phyloP scores from a whole-genome alignment of 352 stramenopile genomes.

The Globisporangium heterothallicum region DNA sequence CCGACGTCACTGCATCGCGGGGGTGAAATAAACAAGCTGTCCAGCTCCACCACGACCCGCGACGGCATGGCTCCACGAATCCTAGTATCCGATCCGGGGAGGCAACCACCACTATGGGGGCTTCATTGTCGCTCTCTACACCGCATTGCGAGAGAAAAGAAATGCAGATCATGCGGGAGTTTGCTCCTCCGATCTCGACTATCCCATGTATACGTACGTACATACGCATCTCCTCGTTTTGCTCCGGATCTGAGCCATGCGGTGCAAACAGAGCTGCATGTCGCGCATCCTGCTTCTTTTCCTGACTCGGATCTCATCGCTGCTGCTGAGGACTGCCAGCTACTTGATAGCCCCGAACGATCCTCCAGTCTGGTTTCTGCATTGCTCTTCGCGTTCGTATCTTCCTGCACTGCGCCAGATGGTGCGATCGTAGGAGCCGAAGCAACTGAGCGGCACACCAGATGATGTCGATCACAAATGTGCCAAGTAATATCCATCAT shows the following conservation, averaged over 20 bases:
- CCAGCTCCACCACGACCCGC: constrained; percentile 8
- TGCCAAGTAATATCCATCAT: no score
- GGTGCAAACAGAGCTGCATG: background rate
- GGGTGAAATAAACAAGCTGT: constrained; percentile 5
- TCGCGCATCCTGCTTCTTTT: background rate
- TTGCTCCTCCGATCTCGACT: background rate
- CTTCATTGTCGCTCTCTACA: background rate
- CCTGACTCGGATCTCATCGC: no score
- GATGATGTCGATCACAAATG: no score
- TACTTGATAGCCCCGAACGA: no score
- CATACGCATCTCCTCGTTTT: no score
- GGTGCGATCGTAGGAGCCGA: no score
- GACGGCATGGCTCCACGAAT: background rate
- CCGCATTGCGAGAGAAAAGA: background rate
- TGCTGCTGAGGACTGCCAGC: no score
- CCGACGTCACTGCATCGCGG: background rate
- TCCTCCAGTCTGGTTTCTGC: no score
- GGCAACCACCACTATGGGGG: background rate
- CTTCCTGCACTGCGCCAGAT: no score
- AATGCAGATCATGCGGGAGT: no score
- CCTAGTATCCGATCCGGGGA: background rate
- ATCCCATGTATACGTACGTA: background rate
- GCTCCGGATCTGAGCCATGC: background rate
- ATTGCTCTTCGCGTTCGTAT: no score
- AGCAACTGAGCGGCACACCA: no score